These are phyloP conservation scores for Areca catechu DNA, from an alignment of 176 grass and related monocot species.

Conservation along the genomic window DNA sequence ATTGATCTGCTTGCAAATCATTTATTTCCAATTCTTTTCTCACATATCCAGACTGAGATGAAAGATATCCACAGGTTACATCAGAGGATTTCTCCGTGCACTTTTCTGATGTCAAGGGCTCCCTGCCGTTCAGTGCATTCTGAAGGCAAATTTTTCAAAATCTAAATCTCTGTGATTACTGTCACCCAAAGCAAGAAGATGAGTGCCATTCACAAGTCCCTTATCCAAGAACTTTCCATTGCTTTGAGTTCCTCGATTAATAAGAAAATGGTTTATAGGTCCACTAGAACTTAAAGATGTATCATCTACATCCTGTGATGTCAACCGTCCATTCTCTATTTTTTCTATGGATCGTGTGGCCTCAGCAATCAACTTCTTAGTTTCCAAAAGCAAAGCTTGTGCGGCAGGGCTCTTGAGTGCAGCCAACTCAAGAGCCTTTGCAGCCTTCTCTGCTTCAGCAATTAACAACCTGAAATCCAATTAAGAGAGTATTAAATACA, in stretches of 20 bases:
- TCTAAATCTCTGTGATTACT: conserved; percentile 20
- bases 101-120: conserved; percentile 19
- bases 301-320: conserved; percentile 20
- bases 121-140: conserved; percentile 12
- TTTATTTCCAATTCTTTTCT: conserved; percentile 26
- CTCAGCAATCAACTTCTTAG: conserved; percentile 66
- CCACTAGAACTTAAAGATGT: conserved; percentile 12
- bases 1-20: conserved; percentile 8
- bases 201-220: conserved; percentile 42
- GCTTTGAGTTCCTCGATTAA: conserved; percentile 5
- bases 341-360: conserved; percentile 39
- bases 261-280: conserved; percentile 12
- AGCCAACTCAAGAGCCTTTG: conserved; percentile 55
- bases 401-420: conserved; percentile 47
- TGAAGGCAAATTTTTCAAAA: conserved; percentile 22
- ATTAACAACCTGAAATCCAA: conserved; percentile 60
- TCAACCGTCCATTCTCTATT: conserved; percentile 19
- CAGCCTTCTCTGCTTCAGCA: conserved; percentile 73
- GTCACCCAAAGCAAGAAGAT: conserved; percentile 9
- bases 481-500: conserved; percentile 3
- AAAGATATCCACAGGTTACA: conserved; percentile 32
- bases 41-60: conserved; percentile 15
- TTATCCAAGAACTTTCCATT: conserved; percentile 15
- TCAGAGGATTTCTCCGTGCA: conserved; percentile 32
- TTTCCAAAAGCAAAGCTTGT: conserved; percentile 62